Evolutionary conservation across 2,329 filamentous ascomycete species (phyloP).

Genomic region (Calonectria hongkongensis): DNA sequence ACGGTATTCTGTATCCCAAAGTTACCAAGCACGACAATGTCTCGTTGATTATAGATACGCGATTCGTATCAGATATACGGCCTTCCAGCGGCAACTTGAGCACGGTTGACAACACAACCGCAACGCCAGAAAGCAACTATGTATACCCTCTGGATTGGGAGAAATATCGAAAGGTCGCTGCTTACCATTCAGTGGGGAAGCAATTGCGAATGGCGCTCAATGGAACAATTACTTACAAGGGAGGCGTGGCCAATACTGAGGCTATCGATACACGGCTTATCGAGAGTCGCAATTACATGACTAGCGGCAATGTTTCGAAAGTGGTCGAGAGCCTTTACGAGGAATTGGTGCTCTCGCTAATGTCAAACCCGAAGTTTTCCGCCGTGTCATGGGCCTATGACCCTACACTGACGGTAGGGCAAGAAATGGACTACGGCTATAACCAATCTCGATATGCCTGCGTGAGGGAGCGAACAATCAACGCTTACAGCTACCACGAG

Average conservation of each 20-base stretch:
- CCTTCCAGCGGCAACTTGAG: not conserved
- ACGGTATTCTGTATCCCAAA: constrained; percentile 37
- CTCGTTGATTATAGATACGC: constrained; percentile 47
- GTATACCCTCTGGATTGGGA: not conserved
- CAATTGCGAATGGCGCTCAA: constrained; percentile 14
- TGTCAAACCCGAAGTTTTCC: constrained; percentile 50
- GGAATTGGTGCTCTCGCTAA: constrained; percentile 48
- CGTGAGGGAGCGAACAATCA: constrained; percentile 37
- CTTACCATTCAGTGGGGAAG: constrained; percentile 9
- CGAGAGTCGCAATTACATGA: constrained; percentile 45
- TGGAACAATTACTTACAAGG: not conserved
- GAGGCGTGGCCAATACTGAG: constrained; percentile 34
- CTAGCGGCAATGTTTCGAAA: constrained; percentile 36
- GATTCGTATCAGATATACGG: constrained; percentile 24
- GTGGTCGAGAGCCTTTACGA: constrained; percentile 48
- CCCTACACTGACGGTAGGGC: constrained; percentile 31
- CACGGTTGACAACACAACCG: constrained; percentile 7
- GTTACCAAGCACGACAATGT: constrained; percentile 46
- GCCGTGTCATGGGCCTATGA: constrained; percentile 50
- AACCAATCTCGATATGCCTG: constrained; percentile 40
- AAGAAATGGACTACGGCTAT: not conserved
- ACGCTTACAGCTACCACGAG: constrained; percentile 47
- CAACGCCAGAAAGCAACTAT: constrained; percentile 4
- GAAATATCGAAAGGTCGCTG: not conserved
- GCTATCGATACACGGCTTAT: constrained; percentile 45